These are phyloP conservation scores for Suillus paluster DNA, from an alignment of 768 basidiomycete genomes.

Conservation along the genomic window DNA sequence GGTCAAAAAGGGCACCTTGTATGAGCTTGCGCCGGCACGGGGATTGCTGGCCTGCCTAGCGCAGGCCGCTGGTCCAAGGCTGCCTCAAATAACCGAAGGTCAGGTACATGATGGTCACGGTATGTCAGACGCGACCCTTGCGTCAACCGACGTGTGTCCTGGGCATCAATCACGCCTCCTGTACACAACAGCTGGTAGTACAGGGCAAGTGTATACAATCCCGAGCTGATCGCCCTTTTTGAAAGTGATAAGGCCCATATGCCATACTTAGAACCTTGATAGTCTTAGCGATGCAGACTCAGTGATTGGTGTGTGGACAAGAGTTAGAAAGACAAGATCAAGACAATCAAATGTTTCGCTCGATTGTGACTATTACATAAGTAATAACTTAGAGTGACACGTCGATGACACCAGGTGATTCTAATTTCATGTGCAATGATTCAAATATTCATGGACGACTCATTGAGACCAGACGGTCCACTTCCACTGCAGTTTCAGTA, in stretches of 20 bases:
- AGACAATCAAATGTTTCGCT: too few species aligned
- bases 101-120: not conserved
- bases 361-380: too few species aligned
- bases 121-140: not conserved
- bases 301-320: too few species aligned
- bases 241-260: too few species aligned
- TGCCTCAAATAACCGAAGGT: not conserved
- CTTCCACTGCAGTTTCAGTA: too few species aligned
- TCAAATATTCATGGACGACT: too few species aligned
- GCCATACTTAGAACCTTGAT: not conserved
- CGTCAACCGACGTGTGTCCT: not conserved
- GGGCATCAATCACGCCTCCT: conserved; percentile 26
- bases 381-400: too few species aligned
- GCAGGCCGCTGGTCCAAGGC: not conserved
- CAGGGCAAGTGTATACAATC: conserved; percentile 30
- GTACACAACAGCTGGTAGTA: conserved; percentile 27
- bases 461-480: too few species aligned
- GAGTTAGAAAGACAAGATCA: too few species aligned
- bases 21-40: not conserved
- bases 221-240: conserved; percentile 2
- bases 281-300: not conserved
- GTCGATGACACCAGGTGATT: too few species aligned
- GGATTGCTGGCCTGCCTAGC: not conserved
- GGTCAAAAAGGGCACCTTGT: conserved; percentile 3
- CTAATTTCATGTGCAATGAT: too few species aligned